These are phyloP conservation scores for Solidago caesia DNA, from an alignment of 129 eudicot genomes.

Conservation along the genomic window DNA sequence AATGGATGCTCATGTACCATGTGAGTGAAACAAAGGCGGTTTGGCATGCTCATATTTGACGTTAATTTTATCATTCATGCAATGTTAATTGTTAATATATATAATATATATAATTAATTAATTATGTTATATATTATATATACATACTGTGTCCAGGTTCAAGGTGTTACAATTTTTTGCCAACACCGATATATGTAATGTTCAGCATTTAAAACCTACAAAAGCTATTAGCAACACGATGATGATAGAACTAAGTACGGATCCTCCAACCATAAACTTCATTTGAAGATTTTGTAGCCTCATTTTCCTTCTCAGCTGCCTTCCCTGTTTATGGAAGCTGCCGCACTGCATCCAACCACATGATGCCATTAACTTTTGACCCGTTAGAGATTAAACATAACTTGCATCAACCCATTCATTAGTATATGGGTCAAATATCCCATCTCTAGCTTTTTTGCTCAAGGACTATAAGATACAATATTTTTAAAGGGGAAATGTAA, in stretches of 20 bases:
- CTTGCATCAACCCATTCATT: background rate
- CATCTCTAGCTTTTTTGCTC: background rate
- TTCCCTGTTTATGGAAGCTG: constrained; percentile 75
- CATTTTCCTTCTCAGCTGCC: constrained; percentile 63
- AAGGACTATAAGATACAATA: background rate
- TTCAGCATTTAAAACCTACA: constrained; percentile 49
- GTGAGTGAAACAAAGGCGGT: no score
- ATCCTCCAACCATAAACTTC: constrained; percentile 65
- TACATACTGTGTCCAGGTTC: no score
- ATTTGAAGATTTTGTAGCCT: constrained; percentile 72
- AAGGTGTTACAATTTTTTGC: no score
- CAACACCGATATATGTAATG: background rate
- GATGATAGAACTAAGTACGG: constrained; percentile 36
- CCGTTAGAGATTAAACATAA: background rate
- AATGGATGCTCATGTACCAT: no score
- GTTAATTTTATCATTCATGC: no score
- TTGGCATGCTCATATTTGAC: no score
- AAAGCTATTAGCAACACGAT: constrained; percentile 52
- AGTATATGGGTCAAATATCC: background rate
- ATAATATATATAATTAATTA: background rate
- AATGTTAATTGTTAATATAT: no score
- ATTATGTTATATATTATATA: no score
- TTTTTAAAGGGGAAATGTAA: background rate
- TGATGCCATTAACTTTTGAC: background rate
- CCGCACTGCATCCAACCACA: constrained; percentile 37